These are phyloP conservation scores for Torulaspora indica DNA, from an alignment of 805 yeast species.

Conservation along the genomic window DNA sequence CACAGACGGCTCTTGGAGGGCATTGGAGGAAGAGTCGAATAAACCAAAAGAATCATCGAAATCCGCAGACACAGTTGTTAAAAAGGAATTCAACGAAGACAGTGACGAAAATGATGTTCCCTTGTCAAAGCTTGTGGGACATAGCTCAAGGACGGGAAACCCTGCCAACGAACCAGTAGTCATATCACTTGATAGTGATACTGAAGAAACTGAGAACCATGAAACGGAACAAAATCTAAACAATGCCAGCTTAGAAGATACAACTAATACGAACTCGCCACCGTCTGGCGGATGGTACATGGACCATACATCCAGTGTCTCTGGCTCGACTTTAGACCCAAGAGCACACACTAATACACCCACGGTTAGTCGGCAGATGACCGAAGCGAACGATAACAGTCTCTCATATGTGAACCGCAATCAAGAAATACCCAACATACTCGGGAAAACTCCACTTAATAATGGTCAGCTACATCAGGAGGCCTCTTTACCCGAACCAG, in stretches of 20 bases:
- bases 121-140: constrained; percentile 9
- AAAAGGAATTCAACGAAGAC: constrained; percentile 23
- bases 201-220: constrained; percentile 38
- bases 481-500: constrained; percentile 9
- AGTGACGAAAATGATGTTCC: constrained; percentile 19
- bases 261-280: neutral
- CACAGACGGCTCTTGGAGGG: constrained; percentile 71
- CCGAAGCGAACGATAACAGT: constrained; percentile 13
- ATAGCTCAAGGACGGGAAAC: constrained; percentile 4
- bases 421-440: constrained; percentile 19
- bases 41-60: constrained; percentile 7
- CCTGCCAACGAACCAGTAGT: constrained; percentile 37
- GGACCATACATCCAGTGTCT: constrained; percentile 4
- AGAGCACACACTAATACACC: constrained; percentile 11
- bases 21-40: constrained; percentile 30
- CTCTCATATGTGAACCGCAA: constrained; percentile 14
- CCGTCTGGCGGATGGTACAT: constrained; percentile 8
- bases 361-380: constrained; percentile 4
- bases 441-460: constrained; percentile 24
- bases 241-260: neutral
- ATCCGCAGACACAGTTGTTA: constrained; percentile 12
- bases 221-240: constrained; percentile 1
- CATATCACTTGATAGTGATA: constrained; percentile 49
- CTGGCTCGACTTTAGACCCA: constrained; percentile 22
- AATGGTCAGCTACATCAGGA: constrained; percentile 6